Percentiles rank a stretch among this genome's conserved stretches.
These are phyloP conservation scores for Fusarium tjaetaba DNA, from an alignment of 2,329 filamentous ascomycete species.

Conservation along the genomic window DNA sequence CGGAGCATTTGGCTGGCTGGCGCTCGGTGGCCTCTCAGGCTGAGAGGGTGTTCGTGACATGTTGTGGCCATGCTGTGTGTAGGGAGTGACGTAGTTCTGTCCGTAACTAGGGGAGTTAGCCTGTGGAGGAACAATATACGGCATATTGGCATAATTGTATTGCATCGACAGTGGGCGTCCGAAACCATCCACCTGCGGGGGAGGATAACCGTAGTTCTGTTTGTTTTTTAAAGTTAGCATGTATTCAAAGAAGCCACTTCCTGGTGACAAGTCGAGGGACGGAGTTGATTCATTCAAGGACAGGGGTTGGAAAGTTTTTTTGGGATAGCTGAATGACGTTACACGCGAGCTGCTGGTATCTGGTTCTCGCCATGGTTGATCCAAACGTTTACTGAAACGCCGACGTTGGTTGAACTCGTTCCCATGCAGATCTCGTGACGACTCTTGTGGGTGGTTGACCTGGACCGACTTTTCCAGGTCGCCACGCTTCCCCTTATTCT, in stretches of 20 bases:
- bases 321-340: conserved; percentile 31
- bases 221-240: conserved; percentile 75
- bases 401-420: conserved; percentile 52
- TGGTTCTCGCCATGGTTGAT: conserved; percentile 47
- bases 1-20: conserved; percentile 67
- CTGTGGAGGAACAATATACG: conserved; percentile 59
- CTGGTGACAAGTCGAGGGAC: conserved; percentile 71
- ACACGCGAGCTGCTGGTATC: conserved; percentile 35
- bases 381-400: conserved; percentile 59
- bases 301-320: conserved; percentile 15
- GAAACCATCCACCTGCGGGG: conserved; percentile 53
- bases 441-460: conserved; percentile 51
- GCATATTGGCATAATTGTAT: conserved; percentile 58
- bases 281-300: conserved; percentile 35
- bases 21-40: conserved; percentile 75
- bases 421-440: conserved; percentile 48
- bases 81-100: conserved; percentile 55
- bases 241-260: conserved; percentile 75
- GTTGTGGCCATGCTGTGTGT: conserved; percentile 66
- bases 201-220: conserved; percentile 71
- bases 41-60: conserved; percentile 90
- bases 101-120: conserved; percentile 62
- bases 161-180: conserved; percentile 51
- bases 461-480: conserved; percentile 59
- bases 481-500: conserved; percentile 54